Evolutionary conservation across 2,329 filamentous ascomycete genomes (phyloP), one percentile per base, ranked within the genome.

Genomic region (Hypoxylon sp.): DNA sequence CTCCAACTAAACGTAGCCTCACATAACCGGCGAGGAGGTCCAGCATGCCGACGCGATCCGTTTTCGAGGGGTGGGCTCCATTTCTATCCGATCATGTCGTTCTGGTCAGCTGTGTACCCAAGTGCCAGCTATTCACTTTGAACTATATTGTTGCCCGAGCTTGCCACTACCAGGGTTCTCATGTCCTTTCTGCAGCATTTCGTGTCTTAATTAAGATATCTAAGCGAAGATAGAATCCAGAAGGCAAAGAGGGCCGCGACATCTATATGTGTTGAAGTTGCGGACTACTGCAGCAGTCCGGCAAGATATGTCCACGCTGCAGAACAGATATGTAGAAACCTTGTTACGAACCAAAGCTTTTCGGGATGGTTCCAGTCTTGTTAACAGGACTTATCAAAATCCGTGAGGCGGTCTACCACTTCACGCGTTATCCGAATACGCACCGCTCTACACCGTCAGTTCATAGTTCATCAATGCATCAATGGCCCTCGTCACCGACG

Each of bases 1-100:
- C 56, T 34, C 47, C n/a, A 29, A 39, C 45, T 61, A 30, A 23
- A 27, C 48, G 16, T 21, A 56, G 19, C 39, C 32, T 60, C 60
- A 53, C 63, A 53, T 63, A 54, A 32, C 54, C 43, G 39, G 54
- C 29, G 39, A 59, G 39, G 50, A 30, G n/a, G 19, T n/a, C 27
- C 27, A 50, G 14, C 23, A 53, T 61, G 32, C 50, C 25, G 29
- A 46, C 25, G 48, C 45, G 14, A 43, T 61, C 46, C 43, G 41
- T 50, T 29, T 32, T 56, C 41, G 57, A 61, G 14, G n/a, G 29
- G 25, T 27, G 34, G 39, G 45, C 21, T 41, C 34, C 34, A 21
- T 30, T 32, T 39, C 25, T 12, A 37, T 57, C 16, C n/a, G 39
- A 55, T 14, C 14, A 34, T 46, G 16, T 43, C 52, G 23, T 25